Base-by-base conservation (phyloP, 257 asterid genomes). In the Perilla frutescens region DNA sequence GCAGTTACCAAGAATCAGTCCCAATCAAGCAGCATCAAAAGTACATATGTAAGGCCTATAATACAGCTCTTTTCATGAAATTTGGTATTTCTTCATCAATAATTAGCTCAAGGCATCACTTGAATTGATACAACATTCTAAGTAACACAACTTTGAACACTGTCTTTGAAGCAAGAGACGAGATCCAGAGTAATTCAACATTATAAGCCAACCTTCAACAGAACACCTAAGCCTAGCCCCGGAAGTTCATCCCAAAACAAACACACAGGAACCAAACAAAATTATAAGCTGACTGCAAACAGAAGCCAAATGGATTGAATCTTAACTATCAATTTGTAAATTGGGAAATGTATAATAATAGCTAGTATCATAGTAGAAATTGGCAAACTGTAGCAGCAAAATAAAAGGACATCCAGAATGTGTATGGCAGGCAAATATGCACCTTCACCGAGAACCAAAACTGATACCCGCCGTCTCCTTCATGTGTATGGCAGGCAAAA, bases 241-340 rank as follows among this genome's bases (percentile, higher is more conserved):
- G 26, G 1, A 20, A 20, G 26, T 20, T 20, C 26, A 20, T 20
- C 26, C 26, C 26, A 0, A 20, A 20, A 20, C 26, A 20, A 20
- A 20, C 26, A 55, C 36, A 55, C 61, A 55, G 34, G 8, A 55
- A 55, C 36, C 13, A 20, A 3, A 39, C 13, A 54, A 15, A 54
- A 15, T 54, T 20, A 20, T 54, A 26, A 7, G 60, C 60, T 6
- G 55, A 54, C 36, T 54, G 36, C 60, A 54, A 20, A 15, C 6
- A 54, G 60, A 54, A 54, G 36, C 36, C 61, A 55, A 55, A 20
- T 55, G 37, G n/a, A 20, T 55, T 55, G 36, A 55, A 55, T 55
- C 36, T 20, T 20, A 26, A 7, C 6, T 8, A 20, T 26, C 13
- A 8, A 53, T 53, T 15, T 15, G 59, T 6, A 53, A 53, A 55